These are phyloP conservation scores for Amanita subjunquillea DNA, from an alignment of 768 basidiomycete species.

Conservation along the genomic window DNA sequence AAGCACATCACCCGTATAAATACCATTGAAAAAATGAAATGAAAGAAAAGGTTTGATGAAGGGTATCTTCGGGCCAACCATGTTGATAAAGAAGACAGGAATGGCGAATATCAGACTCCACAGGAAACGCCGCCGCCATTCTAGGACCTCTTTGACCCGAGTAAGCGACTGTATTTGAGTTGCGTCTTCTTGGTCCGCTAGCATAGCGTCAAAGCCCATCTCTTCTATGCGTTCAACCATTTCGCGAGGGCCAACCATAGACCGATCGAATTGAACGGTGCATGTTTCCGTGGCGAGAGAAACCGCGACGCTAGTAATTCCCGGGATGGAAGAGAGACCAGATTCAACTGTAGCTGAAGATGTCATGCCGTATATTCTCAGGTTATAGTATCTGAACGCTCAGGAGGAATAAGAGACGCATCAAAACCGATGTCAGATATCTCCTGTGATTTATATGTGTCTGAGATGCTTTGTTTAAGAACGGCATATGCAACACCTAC, in stretches of 20 bases:
- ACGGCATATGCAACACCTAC: conserved; percentile 29
- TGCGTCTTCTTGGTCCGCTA: conserved; percentile 69
- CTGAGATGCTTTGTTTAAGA: conserved; percentile 1
- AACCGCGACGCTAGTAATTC: conserved; percentile 62
- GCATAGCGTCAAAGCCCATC: conserved; percentile 84
- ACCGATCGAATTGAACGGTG: conserved; percentile 66
- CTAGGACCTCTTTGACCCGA: conserved; percentile 82
- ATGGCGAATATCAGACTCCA: conserved; percentile 72
- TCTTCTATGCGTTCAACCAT: conserved; percentile 83
- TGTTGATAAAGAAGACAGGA: conserved; percentile 89
- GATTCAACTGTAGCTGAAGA: conserved; percentile 70
- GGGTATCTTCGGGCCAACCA: conserved; percentile 68
- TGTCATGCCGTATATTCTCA: conserved; percentile 89
- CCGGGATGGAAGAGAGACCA: conserved; percentile 58
- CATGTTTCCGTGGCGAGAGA: conserved; percentile 71
- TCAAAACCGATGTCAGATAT: conserved; percentile 92
- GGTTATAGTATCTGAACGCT: conserved; percentile 57
- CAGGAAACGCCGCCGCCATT: conserved; percentile 76
- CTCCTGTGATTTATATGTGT: conserved; percentile 42
- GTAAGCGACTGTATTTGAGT: conserved; percentile 82
- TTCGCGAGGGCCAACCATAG: conserved; percentile 68
- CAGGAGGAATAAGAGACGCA: conserved; percentile 62
- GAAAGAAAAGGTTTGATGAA: conserved; percentile 44
- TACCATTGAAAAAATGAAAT: conserved; percentile 44
- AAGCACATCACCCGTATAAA: conserved; percentile 78